phyloP scores from a whole-genome alignment of 495 filamentous ascomycete genomes.

The Daldinia bambusicola region DNA sequence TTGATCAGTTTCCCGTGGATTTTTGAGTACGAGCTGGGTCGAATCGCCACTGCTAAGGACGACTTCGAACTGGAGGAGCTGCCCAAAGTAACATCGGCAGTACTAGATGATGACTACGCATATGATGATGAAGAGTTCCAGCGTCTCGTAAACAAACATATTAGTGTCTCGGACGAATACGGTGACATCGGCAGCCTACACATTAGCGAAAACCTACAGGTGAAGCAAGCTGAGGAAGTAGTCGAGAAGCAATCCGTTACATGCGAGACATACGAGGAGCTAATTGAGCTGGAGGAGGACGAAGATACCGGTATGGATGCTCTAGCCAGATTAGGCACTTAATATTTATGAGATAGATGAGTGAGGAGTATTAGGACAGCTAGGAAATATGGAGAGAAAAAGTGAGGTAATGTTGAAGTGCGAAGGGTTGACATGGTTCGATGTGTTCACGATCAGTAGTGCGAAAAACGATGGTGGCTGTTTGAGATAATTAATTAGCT shows the following conservation, averaged over 20 bases:
- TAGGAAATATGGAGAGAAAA: not conserved
- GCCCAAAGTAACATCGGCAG: conserved; percentile 26
- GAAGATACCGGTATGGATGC: conserved; percentile 36
- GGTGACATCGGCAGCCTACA: not conserved
- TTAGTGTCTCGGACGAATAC: conserved; percentile 4
- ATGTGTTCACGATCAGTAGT: not conserved
- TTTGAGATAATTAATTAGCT: not conserved
- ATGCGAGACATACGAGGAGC: conserved; percentile 18
- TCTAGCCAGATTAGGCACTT: conserved; percentile 18
- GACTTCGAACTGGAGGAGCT: conserved; percentile 37
- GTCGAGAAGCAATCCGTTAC: not conserved
- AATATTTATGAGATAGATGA: not conserved
- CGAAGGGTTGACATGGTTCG: not conserved
- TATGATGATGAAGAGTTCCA: conserved; percentile 45
- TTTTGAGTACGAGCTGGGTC: conserved; percentile 76
- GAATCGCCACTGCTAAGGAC: conserved; percentile 64
- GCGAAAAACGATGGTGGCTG: not conserved
- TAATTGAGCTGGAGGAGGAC: conserved; percentile 36
- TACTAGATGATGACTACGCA: conserved; percentile 25
- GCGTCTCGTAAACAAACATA: conserved; percentile 17
- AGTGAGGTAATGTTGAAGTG: not conserved
- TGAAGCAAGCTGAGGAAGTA: not conserved
- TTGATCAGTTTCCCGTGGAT: conserved; percentile 96
- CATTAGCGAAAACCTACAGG: not conserved
- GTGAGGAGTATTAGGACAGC: not conserved